Base-by-base conservation (phyloP, 2,329 filamentous ascomycete genomes). In the Botryotinia convoluta region DNA sequence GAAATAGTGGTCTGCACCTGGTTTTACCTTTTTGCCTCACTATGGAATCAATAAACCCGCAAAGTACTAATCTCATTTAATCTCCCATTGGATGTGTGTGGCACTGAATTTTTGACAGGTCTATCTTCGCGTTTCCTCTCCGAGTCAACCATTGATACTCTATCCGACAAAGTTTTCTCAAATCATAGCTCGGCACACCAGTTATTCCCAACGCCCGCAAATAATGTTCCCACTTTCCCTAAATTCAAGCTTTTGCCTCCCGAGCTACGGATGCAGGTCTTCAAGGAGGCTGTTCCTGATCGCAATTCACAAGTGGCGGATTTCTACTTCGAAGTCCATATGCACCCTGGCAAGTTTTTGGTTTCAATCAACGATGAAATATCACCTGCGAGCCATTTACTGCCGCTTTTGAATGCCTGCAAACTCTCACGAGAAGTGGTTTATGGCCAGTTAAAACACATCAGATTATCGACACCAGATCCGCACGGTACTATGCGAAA, bases 401-500 rank as follows among this genome's bases (percentile, higher is more conserved):
- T 57, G 18, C 65, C 65, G 26, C 37, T 68, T 16, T 37, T 68
- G 20, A 32, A 68, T 32, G 65, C 48, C 6, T 68, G 65, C 26
- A 22, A 57, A 22, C 26, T n/a, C 20, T 68, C 48, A 42, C 54
- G 65, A 20, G 10, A 32, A 44, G n/a, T 32, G 16, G 26, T 68
- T 8, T 42, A 42, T n/a, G 6, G n/a, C 18, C 65, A 42, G 6
- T 4, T 68, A 48, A 57, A 57, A 22, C 20, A 16, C 4, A 14
- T 68, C 18, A 42, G 14, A n/a, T 42, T 57, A 32, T 68, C 48
- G n/a, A 37, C 65, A 57, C 48, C 48, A 42, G 18, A 29, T 7
- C 35, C n/a, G 37, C 29, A 16, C 29, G 35, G 26, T 22, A 10
- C 7, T 7, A 18, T 62, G 26, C 1, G 3, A 2, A 22, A 1